Base-by-base conservation (phyloP, 2,329 filamentous ascomycete genomes). In the Graphium sp. region DNA sequence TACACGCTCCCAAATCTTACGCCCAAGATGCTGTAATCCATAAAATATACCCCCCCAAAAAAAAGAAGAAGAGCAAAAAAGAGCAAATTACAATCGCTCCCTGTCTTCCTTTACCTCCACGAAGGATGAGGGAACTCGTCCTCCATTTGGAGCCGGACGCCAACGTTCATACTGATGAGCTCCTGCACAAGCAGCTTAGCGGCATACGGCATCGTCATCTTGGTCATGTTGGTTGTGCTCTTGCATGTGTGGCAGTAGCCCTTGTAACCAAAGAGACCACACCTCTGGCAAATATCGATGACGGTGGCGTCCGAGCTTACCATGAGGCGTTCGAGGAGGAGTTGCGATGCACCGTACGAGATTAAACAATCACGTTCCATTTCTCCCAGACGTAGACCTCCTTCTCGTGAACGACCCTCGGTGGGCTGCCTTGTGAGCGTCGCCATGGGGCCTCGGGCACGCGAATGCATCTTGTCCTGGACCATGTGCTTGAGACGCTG, bases 401-500 rank as follows among this genome's bases (percentile, higher is more conserved):
- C 89, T 39, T 92, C 82, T 32, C 87, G 64, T 7, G 85, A 92
- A 42, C 89, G 74, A 62, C 89, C 89, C 58, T 98, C 89, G 0
- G 87, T 98, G 1, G 89, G 89, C 50, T 98, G 89, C 7, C 89
- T 74, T 1, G 89, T 98, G 16, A 98, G 64, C 38, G 93, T 89
- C 16, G 87, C 87, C 9, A 81, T 69, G 0, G 89, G 91, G 1
- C 91, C 91, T 10, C 83, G 76, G 3, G 87, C 75, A 35, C 89
- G 82, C 18, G 82, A 87, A 56, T 98, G 89, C 89, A 98, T 95
- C 59, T 98, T 98, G 50, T 98, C 89, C 52, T 95, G 85, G 4
- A 98, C 89, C 89, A 98, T 98, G 65, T 98, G 89, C 67, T 98
- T 98, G 39, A 98, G 71, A 40, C 93, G 92, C 60, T 98, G 89